These are phyloP conservation scores for Cryptococcus amylolentus DNA, from an alignment of 1,284 basidiomycete species.

Conservation along the genomic window DNA sequence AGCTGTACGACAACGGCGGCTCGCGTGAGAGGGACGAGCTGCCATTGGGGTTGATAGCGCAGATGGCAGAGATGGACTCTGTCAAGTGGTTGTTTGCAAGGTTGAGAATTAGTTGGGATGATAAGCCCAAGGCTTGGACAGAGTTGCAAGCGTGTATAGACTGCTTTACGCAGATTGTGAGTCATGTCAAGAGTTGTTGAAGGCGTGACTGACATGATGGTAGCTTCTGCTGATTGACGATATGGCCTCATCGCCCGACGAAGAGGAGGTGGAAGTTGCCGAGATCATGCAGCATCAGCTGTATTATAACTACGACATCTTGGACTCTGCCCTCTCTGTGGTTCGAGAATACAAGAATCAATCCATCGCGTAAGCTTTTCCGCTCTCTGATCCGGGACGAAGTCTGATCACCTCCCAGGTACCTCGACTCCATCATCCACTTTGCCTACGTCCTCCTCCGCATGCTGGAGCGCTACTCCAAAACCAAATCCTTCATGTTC, in stretches of 20 bases:
- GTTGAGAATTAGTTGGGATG: constrained; percentile 82
- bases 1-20: constrained; percentile 34
- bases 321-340: constrained; percentile 77
- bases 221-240: constrained; percentile 73
- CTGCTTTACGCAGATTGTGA: constrained; percentile 76
- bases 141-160: constrained; percentile 91
- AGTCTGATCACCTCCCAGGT: constrained; percentile 50
- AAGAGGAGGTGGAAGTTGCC: constrained; percentile 69
- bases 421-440: constrained; percentile 77
- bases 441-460: constrained; percentile 75
- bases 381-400: neutral
- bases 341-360: constrained; percentile 68
- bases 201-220: constrained; percentile 8
- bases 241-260: constrained; percentile 55
- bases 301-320: constrained; percentile 87
- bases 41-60: constrained; percentile 71
- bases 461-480: constrained; percentile 83
- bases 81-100: constrained; percentile 81
- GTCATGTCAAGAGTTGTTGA: constrained; percentile 19
- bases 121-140: constrained; percentile 89
- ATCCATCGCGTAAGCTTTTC: constrained; percentile 48
- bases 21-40: constrained; percentile 35
- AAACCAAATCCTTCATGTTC: constrained; percentile 67
- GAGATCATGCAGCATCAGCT: constrained; percentile 78
- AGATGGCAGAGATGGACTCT: constrained; percentile 77